A percentile compares a stretch with the other conserved stretches of the same genome.
Conservation (phyloP, 73 alveolate genomes). For the Uronychia binucleata region DNA sequence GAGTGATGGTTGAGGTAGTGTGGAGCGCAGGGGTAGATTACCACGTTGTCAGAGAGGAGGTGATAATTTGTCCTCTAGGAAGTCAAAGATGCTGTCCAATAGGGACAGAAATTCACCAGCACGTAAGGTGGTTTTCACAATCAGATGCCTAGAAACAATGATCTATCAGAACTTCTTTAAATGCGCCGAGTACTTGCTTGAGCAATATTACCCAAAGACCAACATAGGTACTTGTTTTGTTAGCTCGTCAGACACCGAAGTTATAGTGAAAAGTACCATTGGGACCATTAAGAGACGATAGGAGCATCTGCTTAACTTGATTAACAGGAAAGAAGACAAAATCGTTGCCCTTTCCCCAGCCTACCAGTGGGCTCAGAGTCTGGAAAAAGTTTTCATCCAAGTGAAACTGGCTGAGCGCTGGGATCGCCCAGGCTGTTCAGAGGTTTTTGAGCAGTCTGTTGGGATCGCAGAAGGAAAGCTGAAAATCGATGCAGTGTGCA, state of each 20-base stretch:
- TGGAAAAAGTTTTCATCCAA: slow-evolving; percentile 24
- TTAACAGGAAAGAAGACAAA: background rate
- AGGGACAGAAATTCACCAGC: background rate
- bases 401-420: slow-evolving; percentile 17
- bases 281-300: background rate
- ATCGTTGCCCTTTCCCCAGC: slow-evolving; percentile 20
- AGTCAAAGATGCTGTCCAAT: background rate
- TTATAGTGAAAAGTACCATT: background rate
- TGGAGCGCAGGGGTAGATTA: too few species aligned
- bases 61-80: too few species aligned
- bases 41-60: too few species aligned
- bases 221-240: background rate
- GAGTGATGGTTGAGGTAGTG: too few species aligned
- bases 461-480: slow-evolving; percentile 13
- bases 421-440: slow-evolving; percentile 25
- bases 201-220: background rate
- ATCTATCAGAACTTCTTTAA: background rate
- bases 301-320: background rate
- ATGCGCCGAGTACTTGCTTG: background rate
- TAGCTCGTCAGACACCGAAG: background rate
- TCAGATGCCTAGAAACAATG: background rate
- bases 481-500: slow-evolving; percentile 8
- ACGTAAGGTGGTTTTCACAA: background rate
- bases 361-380: slow-evolving; percentile 44
- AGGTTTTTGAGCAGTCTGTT: slow-evolving; percentile 12